Base-by-base conservation (phyloP, 306 rosid species). In the Castanea crenata region DNA sequence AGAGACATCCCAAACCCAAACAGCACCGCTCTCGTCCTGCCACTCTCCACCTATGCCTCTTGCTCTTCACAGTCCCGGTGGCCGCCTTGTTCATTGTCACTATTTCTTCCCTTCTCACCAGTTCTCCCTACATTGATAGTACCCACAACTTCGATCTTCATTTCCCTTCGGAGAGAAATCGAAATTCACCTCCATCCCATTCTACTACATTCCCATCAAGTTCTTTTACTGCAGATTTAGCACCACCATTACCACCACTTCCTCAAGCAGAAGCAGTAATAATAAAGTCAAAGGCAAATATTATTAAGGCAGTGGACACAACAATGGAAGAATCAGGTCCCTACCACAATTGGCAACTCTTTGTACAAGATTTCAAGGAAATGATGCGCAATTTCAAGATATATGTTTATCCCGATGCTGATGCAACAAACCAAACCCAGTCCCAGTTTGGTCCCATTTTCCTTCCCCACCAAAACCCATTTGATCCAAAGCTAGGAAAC, bases 401-500 rank as follows among this genome's bases (percentile, higher is more conserved):
- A n/a, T 82, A 82, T 18, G 73, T 73, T 52, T 82, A 82, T 55
- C 82, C 82, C 4, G 76, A 73, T 27, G 76, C 82, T 6, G 76
- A 73, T 27, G 76, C 76, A 23, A 31, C 10, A 62, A 73, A 54
- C 15, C 61, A 51, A 9, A 44, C 76, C 2, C 12, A 31, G 8
- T 78, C 83, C 3, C 69, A 31, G 6, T 82, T 69, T 54, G 41
- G 74, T 51, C 55, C 38, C 51, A 78, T 83, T 51, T 83, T 78
- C 76, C 76, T 78, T 52, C 82, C 82, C 67, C 86, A 83, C 44
- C 75, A 75, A 23, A 19, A 83, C 57, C 82, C 86, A 9, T 78
- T 57, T 38, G 14, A 78, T 58, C 79, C 86, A 1, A 57, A 55
- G 58, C 54, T 73, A 23, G 86, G 86, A 57, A 83, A 83, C 74